phyloP scores from a whole-genome alignment of 139 green algal genomes.

The Chlamydomonas incerta region DNA sequence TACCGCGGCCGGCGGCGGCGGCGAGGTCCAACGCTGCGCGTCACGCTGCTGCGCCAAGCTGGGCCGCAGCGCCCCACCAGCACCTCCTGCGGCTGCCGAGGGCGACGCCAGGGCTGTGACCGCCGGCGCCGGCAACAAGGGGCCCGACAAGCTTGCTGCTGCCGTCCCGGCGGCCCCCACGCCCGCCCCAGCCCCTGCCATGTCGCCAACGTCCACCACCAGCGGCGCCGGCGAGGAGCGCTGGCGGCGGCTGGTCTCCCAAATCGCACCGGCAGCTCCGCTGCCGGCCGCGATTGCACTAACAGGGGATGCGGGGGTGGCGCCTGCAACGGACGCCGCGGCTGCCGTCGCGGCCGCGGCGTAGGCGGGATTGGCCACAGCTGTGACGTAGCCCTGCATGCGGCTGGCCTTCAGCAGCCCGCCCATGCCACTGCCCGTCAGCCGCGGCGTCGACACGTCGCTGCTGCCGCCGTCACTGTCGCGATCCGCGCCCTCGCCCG shows the following conservation, averaged over 20 bases:
- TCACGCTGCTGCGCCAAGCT: background rate
- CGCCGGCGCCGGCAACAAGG: background rate
- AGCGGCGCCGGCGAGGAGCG: background rate
- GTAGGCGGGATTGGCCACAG: conserved; percentile 20
- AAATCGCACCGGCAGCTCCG: background rate
- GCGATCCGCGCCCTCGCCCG: background rate
- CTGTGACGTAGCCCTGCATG: conserved; percentile 23
- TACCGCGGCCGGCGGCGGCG: background rate
- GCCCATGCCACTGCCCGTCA: background rate
- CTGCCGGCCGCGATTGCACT: background rate
- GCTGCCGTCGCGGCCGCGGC: background rate
- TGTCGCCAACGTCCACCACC: background rate
- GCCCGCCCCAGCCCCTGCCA: no score
- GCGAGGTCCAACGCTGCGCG: background rate
- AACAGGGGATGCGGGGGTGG: background rate
- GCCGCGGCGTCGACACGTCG: background rate
- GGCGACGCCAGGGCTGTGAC: background rate
- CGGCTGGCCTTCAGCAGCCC: background rate
- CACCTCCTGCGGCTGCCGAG: no score
- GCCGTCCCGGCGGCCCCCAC: no score
- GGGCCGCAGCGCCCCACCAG: background rate
- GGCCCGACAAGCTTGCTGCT: no score
- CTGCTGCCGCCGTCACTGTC: background rate
- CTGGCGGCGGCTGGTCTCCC: background rate
- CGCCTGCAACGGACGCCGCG: background rate